phyloP scores from a whole-genome alignment of 2,329 filamentous ascomycete species.

The Pyrenophora tritici-repentis region DNA sequence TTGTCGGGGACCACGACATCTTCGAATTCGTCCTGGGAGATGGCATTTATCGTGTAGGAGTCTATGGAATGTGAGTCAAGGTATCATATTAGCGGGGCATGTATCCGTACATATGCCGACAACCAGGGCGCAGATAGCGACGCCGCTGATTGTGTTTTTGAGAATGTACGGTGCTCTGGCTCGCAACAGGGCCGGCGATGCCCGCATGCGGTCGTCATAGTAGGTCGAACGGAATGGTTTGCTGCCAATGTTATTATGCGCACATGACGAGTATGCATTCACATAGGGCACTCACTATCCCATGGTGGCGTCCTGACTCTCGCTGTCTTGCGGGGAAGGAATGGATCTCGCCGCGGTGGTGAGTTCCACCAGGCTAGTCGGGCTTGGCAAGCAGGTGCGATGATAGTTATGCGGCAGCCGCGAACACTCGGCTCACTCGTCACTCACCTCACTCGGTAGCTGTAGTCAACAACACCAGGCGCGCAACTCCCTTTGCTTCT shows the following conservation, averaged over 20 bases:
- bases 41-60: conserved; percentile 75
- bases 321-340: conserved; percentile 24
- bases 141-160: conserved; percentile 83
- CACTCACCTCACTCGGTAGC: conserved; percentile 16
- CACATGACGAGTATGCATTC: neutral
- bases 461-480: conserved; percentile 28
- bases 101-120: conserved; percentile 74
- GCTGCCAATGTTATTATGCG: conserved; percentile 27
- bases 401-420: conserved; percentile 14
- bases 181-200: conserved; percentile 86
- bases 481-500: conserved; percentile 26
- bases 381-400: conserved; percentile 19
- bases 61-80: conserved; percentile 53
- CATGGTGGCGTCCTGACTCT: conserved; percentile 37
- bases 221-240: conserved; percentile 72
- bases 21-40: conserved; percentile 96
- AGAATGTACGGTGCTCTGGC: conserved; percentile 89
- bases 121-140: conserved; percentile 75
- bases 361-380: conserved; percentile 22
- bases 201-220: conserved; percentile 86
- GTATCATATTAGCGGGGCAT: neutral
- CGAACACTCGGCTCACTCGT: conserved; percentile 6
- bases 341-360: conserved; percentile 26
- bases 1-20: conserved; percentile 88
- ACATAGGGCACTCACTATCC: conserved; percentile 36